Base-by-base conservation (phyloP, 1,284 basidiomycete genomes). In the Marasmius fiardii region DNA sequence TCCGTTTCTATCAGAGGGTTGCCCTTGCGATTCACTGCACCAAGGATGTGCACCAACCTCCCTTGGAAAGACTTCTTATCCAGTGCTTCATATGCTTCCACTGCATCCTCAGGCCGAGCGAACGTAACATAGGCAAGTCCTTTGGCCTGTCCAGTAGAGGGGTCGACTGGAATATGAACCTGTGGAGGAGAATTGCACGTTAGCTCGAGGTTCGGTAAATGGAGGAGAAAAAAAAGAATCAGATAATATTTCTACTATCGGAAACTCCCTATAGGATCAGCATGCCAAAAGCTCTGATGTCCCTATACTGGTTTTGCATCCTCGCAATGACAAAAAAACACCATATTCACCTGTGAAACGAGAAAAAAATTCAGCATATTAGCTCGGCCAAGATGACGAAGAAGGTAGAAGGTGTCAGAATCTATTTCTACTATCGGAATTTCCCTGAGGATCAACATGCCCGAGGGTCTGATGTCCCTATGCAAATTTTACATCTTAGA, bases 11-110 rank as follows among this genome's bases (percentile, higher is more conserved):
- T 70, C 51, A 79, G 76, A 24, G 68, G 66, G 43, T 76, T 77
- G 23, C 76, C 77, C 58, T 74, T 80, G 51, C 82, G 78, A 65
- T 89, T 86, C 39, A 88, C 88, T 21, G 85, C 95, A 0, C 92
- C 91, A 0, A 98, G 76, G 44, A 99, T 87, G 66, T 99, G 96
- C 1, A 99, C 68, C 3, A 98, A 70, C 16, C 96, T 86, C 3
- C 96, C 96, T 73, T 97, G 94, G 71, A 98, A 96, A 0, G 92
- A 89, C 47, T 80, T 86, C 61, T 87, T 89, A 68, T 99, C 95
- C 31, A 97, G 79, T 0, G 77, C 78, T 57, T 88, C 79, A 61
- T 86, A 93, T 0, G 95, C 96, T 0, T 78, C 72, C 0, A 95
- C 66, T 0, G 96, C 95, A 47, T 83, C 77, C 1, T 80, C 67